Conservation (phyloP, 1,139 yeast species). For the Petasospora rhodanensis region DNA sequence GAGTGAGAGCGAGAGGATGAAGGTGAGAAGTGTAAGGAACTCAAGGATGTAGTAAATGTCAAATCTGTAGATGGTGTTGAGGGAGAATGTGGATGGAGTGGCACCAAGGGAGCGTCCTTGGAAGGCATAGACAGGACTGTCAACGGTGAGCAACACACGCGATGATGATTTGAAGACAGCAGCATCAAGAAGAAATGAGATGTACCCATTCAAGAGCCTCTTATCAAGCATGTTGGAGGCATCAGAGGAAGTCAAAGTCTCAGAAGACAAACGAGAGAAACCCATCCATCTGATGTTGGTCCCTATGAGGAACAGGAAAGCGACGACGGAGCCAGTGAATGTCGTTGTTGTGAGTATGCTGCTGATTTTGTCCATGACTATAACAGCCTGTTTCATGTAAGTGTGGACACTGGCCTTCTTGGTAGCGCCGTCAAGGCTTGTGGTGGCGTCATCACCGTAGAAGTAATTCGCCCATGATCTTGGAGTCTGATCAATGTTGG, state of each 20-base stretch:
- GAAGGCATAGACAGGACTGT: slow-evolving; percentile 27
- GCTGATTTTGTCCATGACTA: slow-evolving; percentile 22
- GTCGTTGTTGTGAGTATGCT: slow-evolving; percentile 32
- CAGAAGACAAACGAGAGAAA: no score
- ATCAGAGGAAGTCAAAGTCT: slow-evolving; percentile 1
- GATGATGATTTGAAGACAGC: slow-evolving; percentile 2
- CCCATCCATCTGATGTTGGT: slow-evolving; percentile 29
- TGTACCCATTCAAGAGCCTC: slow-evolving; percentile 5
- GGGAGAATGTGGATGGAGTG: slow-evolving; percentile 14
- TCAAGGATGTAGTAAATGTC: slow-evolving; percentile 41
- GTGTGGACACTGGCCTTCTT: neutral
- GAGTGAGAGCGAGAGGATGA: slow-evolving; percentile 31
- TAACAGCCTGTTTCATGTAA: neutral
- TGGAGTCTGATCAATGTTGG: neutral
- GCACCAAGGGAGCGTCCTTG: slow-evolving; percentile 3
- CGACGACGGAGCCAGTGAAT: slow-evolving; percentile 23
- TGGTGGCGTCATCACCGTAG: neutral
- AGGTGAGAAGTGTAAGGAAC: slow-evolving; percentile 37
- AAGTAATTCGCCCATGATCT: slow-evolving; percentile 4
- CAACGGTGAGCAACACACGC: slow-evolving; percentile 15
- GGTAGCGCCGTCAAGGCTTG: slow-evolving; percentile 2
- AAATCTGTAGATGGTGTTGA: slow-evolving; percentile 30
- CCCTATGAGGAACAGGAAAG: slow-evolving; percentile 22
- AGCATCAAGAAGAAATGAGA: slow-evolving; percentile 1
- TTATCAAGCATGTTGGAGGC: slow-evolving; percentile 7